Evolutionary conservation across 495 filamentous ascomycete species (phyloP).

Genomic region (Neurospora sublineolata): DNA sequence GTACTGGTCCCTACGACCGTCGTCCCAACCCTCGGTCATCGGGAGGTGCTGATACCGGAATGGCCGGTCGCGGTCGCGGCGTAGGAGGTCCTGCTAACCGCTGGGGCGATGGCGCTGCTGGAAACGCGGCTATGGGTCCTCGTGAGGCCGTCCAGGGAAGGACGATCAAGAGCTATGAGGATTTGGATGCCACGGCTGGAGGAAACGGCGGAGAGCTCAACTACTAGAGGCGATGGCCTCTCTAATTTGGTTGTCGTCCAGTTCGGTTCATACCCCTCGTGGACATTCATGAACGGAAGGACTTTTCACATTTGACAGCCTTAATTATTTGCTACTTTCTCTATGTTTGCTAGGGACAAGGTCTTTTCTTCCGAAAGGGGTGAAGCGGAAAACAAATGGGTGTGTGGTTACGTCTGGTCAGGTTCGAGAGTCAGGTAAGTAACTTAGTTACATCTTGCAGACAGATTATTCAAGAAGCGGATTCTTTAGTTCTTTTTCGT

Average conservation of each 20-base stretch:
- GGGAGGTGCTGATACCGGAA: slow-evolving; percentile 16
- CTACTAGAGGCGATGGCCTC: slow-evolving; percentile 29
- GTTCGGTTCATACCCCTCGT: neutral
- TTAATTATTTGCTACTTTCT: neutral
- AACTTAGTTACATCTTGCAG: neutral
- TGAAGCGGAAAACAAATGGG: neutral
- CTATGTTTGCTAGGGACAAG: neutral
- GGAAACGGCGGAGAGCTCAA: slow-evolving; percentile 51
- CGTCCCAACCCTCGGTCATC: slow-evolving; percentile 33
- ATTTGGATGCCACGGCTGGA: slow-evolving; percentile 68
- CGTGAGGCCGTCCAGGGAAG: slow-evolving; percentile 80
- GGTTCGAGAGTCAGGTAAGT: neutral
- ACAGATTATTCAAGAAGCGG: neutral
- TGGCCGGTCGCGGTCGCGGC: slow-evolving; percentile 29
- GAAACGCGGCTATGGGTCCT: slow-evolving; percentile 61
- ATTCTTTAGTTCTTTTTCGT: neutral
- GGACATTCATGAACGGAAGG: neutral
- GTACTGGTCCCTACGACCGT: slow-evolving; percentile 38
- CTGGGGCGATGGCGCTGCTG: slow-evolving; percentile 53
- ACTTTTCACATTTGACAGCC: neutral
- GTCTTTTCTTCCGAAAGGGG: neutral
- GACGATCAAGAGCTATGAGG: slow-evolving; percentile 91
- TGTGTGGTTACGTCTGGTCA: neutral
- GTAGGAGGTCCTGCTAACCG: slow-evolving; percentile 41
- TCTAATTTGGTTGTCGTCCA: neutral